phyloP scores from a whole-genome alignment of 2,329 filamentous ascomycete genomes.

The Laburnicola sp. region DNA sequence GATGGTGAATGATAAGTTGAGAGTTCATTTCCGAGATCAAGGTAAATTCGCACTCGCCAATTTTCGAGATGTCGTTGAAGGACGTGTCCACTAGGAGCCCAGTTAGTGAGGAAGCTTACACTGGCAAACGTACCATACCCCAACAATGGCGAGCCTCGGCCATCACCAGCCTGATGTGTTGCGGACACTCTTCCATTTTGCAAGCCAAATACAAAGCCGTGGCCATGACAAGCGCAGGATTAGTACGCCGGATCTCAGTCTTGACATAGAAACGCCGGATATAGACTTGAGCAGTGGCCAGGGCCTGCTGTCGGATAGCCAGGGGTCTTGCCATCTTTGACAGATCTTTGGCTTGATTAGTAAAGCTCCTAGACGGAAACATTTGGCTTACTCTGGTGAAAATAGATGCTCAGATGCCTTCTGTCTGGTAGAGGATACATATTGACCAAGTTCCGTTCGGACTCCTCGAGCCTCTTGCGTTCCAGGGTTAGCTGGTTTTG shows the following conservation, averaged over 20 bases:
- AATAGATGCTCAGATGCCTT: conserved; percentile 85
- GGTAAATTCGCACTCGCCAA: conserved; percentile 92
- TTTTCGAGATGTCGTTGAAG: conserved; percentile 70
- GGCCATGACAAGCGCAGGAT: conserved; percentile 89
- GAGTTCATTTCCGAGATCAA: conserved; percentile 90
- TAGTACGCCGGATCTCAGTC: conserved; percentile 88
- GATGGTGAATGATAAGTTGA: conserved; percentile 87
- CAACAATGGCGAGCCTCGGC: conserved; percentile 77
- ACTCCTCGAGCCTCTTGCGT: conserved; percentile 75
- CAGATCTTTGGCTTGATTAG: conserved; percentile 58
- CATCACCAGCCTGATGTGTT: conserved; percentile 90
- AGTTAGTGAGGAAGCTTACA: conserved; percentile 10
- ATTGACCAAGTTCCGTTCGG: conserved; percentile 72
- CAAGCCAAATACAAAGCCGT: conserved; percentile 93
- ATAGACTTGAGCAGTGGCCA: conserved; percentile 94
- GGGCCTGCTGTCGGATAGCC: conserved; percentile 82
- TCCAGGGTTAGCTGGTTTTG: conserved; percentile 77
- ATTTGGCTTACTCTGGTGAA: conserved; percentile 73
- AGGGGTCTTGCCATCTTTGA: conserved; percentile 82
- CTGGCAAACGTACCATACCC: conserved; percentile 28
- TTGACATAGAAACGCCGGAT: conserved; percentile 90
- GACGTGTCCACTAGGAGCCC: conserved; percentile 31
- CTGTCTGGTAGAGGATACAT: conserved; percentile 81
- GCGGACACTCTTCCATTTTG: conserved; percentile 97
- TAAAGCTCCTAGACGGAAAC: not conserved